These are phyloP conservation scores for Plasmodium malariae DNA, from an alignment of 169 alveolate species.

Conservation along the genomic window DNA sequence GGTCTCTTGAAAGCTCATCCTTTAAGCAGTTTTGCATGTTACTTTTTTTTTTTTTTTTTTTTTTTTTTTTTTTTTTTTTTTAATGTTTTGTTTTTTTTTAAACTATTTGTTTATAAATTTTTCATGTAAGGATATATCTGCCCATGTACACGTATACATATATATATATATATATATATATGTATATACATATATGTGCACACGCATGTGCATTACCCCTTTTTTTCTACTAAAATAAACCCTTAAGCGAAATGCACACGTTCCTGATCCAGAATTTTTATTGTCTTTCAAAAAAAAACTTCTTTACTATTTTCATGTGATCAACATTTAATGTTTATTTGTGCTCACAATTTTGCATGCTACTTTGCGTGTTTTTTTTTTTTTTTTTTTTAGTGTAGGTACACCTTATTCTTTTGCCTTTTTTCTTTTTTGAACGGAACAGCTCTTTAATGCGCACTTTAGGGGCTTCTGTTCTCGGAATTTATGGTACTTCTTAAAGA, in stretches of 20 bases:
- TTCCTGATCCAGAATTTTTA: no score
- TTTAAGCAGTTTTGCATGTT: neutral
- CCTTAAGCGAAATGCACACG: no score
- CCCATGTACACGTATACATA: neutral
- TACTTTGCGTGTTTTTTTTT: neutral
- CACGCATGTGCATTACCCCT: neutral
- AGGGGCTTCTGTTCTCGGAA: neutral
- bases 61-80: neutral
- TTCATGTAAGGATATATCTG: no score
- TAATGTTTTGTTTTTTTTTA: neutral
- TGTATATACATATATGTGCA: neutral
- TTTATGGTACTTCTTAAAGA: no score
- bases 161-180: no score
- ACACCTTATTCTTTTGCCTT: conserved; percentile 6
- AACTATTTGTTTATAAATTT: neutral
- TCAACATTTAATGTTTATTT: neutral
- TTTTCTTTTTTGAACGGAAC: neutral
- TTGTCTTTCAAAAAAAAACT: neutral
- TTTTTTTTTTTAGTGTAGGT: conserved; percentile 4
- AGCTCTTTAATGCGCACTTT: neutral
- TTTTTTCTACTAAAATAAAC: neutral
- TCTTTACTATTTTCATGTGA: neutral
- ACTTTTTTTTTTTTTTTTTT: neutral
- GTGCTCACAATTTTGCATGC: conserved; percentile 2
- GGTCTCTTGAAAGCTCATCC: neutral